Base-by-base conservation (phyloP, 2,329 filamentous ascomycete genomes). In the Paraphaeosphaeria sporulosa region DNA sequence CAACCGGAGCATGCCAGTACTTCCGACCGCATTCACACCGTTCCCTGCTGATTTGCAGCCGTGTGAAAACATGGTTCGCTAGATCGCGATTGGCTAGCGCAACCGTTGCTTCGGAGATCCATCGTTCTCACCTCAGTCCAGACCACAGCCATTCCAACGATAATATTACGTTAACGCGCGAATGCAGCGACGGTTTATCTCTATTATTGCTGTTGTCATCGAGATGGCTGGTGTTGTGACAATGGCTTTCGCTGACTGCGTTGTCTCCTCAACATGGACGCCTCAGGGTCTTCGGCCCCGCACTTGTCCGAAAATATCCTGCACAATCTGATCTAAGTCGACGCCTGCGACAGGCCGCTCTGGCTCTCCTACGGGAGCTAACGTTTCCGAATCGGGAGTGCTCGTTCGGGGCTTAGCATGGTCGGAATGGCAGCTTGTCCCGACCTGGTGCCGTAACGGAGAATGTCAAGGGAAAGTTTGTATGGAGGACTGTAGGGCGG, bases 351-450 rank as follows among this genome's bases (percentile, higher is more conserved):
- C 59, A 58, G 63, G 65, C 64, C 62, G 63, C 61, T 68, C 66
- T 68, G 73, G 68, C 65, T 73, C 69, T 67, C 67, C 71, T 69
- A 72, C 70, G 68, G 71, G 58, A 57, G 64, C 63, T 66, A 68
- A 54, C 47, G 51, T 43, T 51, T 66, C 68, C 67, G 71, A 63
- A 66, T 59, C 60, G 64, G 53, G 58, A 66, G 65, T 61, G 60
- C 55, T 58, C 38, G 64, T 69, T 74, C 71, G 67, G 72, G 67
- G 65, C 65, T 64, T 68, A 71, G 65, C 63, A 62, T 57, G 60
- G 63, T 67, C 68, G 69, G 68, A 67, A 64, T 60, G 59, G 49
- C 61, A 54, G 58, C 54, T 62, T 64, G 67, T 57, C 67, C 73
- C 73, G 72, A 66, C 65, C 63, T 69, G 66, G 68, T 64, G 62